phyloP scores from a whole-genome alignment of 495 filamentous ascomycete genomes.

The Annulohypoxylon stygium region DNA sequence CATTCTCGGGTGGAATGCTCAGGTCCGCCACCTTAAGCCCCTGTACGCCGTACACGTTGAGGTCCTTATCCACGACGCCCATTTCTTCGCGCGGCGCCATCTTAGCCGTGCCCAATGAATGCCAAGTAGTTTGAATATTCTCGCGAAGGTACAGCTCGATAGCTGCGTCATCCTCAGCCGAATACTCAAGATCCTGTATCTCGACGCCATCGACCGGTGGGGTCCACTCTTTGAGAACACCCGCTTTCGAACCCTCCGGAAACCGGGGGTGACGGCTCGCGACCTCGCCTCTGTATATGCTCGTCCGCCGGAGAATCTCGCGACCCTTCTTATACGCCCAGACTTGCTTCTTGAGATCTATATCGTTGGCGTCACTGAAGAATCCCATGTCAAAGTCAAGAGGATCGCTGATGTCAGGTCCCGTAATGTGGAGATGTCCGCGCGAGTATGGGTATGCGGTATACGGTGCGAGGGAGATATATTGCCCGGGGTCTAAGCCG shows the following conservation, averaged over 20 bases:
- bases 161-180: constrained; percentile 65
- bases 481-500: constrained; percentile 53
- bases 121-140: constrained; percentile 64
- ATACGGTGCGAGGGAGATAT: constrained; percentile 54
- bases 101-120: constrained; percentile 65
- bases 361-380: constrained; percentile 56
- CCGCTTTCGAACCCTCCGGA: constrained; percentile 59
- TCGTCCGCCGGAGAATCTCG: constrained; percentile 68
- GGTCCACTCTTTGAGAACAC: constrained; percentile 49
- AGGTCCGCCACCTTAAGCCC: constrained; percentile 63
- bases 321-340: constrained; percentile 69
- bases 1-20: constrained; percentile 68
- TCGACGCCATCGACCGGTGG: not conserved
- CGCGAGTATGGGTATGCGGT: constrained; percentile 68
- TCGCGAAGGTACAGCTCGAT: constrained; percentile 62
- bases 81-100: constrained; percentile 60
- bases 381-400: constrained; percentile 60
- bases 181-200: constrained; percentile 58
- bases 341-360: constrained; percentile 60
- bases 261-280: constrained; percentile 65
- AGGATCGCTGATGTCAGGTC: constrained; percentile 50
- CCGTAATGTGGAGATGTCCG: constrained; percentile 68
- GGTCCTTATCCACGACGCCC: constrained; percentile 65
- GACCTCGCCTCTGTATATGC: constrained; percentile 67
- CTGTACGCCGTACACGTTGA: constrained; percentile 64